Conservation (phyloP, 2,329 filamentous ascomycete species). For the Fusarium tjaetaba region DNA sequence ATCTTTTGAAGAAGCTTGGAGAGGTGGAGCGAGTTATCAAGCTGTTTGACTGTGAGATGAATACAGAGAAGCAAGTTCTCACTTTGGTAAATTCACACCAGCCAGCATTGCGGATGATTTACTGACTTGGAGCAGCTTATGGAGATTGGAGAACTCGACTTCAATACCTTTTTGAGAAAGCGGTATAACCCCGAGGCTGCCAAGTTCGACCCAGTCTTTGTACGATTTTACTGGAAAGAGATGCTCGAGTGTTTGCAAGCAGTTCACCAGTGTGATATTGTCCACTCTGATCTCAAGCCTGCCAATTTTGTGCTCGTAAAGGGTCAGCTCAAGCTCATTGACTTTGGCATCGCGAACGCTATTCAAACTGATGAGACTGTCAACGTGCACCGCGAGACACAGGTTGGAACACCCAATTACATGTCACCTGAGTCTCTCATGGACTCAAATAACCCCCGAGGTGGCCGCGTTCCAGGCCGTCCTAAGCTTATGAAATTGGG, state of each 20-base stretch:
- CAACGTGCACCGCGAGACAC: constrained; percentile 95
- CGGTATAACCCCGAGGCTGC: constrained; percentile 77
- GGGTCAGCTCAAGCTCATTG: constrained; percentile 92
- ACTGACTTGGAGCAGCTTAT: constrained; percentile 72
- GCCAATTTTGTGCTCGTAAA: constrained; percentile 96
- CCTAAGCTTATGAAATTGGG: constrained; percentile 93
- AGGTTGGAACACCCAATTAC: constrained; percentile 97
- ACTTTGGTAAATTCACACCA: constrained; percentile 72
- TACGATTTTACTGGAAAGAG: constrained; percentile 98
- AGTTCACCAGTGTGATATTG: constrained; percentile 90
- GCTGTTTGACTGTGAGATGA: constrained; percentile 92
- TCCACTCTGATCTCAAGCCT: constrained; percentile 96
- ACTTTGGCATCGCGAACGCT: constrained; percentile 98
- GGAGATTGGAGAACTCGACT: constrained; percentile 95
- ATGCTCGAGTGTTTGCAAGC: constrained; percentile 96
- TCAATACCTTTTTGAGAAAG: constrained; percentile 84
- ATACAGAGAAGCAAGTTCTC: constrained; percentile 88
- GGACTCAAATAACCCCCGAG: constrained; percentile 78
- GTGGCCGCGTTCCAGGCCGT: constrained; percentile 52
- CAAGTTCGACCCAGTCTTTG: constrained; percentile 86
- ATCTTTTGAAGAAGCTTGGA: constrained; percentile 82
- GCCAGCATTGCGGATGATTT: not conserved
- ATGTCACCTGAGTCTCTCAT: constrained; percentile 97
- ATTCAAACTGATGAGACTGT: constrained; percentile 96
- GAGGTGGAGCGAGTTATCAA: constrained; percentile 91